Base-by-base conservation (phyloP, 352 stramenopile genomes). In the Pythium plurisporium region DNA sequence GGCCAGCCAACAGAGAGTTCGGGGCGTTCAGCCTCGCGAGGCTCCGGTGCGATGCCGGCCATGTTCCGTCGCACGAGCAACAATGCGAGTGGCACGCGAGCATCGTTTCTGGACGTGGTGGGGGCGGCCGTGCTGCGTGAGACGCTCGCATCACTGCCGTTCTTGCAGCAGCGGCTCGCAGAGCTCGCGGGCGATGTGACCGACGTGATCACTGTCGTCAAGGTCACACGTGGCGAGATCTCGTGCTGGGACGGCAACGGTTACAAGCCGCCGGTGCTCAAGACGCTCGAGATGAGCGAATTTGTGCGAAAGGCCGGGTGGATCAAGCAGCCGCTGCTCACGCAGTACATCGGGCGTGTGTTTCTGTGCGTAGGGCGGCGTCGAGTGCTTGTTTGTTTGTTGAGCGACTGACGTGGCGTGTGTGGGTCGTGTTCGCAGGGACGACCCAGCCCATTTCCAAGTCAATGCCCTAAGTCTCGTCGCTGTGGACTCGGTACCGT, bases 181-280 rank as follows among this genome's bases (percentile, higher is more conserved):
- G 76, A 82, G 20, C 67, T 69, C 11, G 65, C 66, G 10, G 56
- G 54, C 4, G 79, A 91, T 33, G 58, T 87, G 46, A 82, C 67
- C 6, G 79, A 89, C 53, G 55, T 91, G 34, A 82, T 91, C 55
- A 89, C 82, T 0, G 74, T 91, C 26, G 67, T 82, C 33, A 87
- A 88, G 33, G 82, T 91, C 49, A 86, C 74, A 9, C 72, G 79
- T 7, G 79, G 79, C 19, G 82, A 91, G 77, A 89, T 91, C 46
- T 82, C 69, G 27, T 89, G 72, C 51, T 87, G 78, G 72, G 76
- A 89, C 40, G 78, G 75, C 48, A 69, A 74, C 37, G 54, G 69
- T 57, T 47, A 76, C 62, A 66, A 82, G 63, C 63, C 72, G 34
- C 38, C 77, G 47, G 33, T 73, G 40, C 64, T 81, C 25, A 89